Conservation (phyloP, 352 stramenopile genomes). For the Phytopythium oedochilum region DNA sequence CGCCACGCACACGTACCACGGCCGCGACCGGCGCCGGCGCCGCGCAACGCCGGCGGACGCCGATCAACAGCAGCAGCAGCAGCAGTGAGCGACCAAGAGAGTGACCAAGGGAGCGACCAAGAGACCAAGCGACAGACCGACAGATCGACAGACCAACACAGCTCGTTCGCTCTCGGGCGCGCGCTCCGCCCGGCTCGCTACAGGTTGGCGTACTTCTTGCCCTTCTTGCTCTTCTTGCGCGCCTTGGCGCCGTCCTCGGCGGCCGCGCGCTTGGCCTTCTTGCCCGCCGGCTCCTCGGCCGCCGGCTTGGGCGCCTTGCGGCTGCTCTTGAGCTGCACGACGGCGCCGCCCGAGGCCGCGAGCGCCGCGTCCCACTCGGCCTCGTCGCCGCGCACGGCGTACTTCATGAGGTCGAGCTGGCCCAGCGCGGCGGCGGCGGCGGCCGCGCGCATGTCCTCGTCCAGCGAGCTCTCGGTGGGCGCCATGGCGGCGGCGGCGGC, state of each 20-base stretch:
- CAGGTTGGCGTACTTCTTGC: slow-evolving; percentile 81
- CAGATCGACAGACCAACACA: too few relatives aligned
- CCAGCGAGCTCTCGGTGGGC: slow-evolving; percentile 77
- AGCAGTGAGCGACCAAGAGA: not conserved
- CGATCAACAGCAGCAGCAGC: slow-evolving; percentile 8
- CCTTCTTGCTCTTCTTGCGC: slow-evolving; percentile 56
- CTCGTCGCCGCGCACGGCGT: slow-evolving; percentile 92
- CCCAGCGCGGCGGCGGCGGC: slow-evolving; percentile 44
- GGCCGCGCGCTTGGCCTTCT: slow-evolving; percentile 23
- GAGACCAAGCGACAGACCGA: too few relatives aligned
- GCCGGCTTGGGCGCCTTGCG: slow-evolving; percentile 67
- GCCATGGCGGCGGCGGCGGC: slow-evolving; percentile 72
- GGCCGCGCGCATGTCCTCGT: slow-evolving; percentile 65
- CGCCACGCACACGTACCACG: slow-evolving; percentile 56
- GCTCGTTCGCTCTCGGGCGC: too few relatives aligned
- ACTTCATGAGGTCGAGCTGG: slow-evolving; percentile 93
- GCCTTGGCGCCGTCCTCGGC: slow-evolving; percentile 38
- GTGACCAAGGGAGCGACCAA: too few relatives aligned
- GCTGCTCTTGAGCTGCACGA: slow-evolving; percentile 87
- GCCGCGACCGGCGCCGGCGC: slow-evolving; percentile 23
- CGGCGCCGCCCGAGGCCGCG: slow-evolving; percentile 28
- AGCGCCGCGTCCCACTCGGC: slow-evolving; percentile 87
- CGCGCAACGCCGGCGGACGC: too few relatives aligned
- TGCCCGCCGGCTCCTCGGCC: slow-evolving; percentile 12
- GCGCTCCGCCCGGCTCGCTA: slow-evolving; percentile 17